Base-by-base conservation (phyloP, 768 basidiomycete genomes). In the Lactarius evosmus region DNA sequence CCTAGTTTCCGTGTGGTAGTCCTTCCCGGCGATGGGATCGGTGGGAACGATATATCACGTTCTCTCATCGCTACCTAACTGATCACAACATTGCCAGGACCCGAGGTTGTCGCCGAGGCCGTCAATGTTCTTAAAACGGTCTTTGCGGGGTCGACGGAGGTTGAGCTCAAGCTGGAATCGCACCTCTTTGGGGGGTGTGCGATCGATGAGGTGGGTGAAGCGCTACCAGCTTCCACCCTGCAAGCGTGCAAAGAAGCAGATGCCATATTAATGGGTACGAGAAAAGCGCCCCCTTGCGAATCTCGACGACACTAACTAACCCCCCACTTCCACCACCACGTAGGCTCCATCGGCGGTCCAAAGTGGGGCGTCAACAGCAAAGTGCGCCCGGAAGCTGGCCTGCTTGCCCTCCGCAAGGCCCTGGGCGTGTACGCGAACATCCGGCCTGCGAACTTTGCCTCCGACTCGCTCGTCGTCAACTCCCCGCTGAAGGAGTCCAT, bases 381-480 rank as follows among this genome's bases (percentile, higher is more conserved):
- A 74, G 85, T 98, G 59, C 87, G 97, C 61, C 97, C 97, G 19
- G 97, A 99, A 75, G 85, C 85, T 65, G 97, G 97, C 60, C 83
- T 99, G 12, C 86, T 99, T 32, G 74, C 79, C 7, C 83, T 99
- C 58, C 88, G 97, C 69, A 98, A 99, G 76, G 85, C 84, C 32
- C 87, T 98, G 59, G 96, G 95, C 25, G 84, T 98, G 54, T 98
- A 95, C 77, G 96, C 94, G 73, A 99, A 99, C 78, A 97, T 99
- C 75, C 91, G 97, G 33, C 97, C 97, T 14, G 93, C 94, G 12
- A 92, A 91, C 72, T 94, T 99, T 70, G 94, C 93, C 0, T 95
- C 93, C 8, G 91, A 98, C 54, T 89, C 92, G 27, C 84, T 99
- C 54, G 77, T 99, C 60, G 79, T 83, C 52, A 83, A 91, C 78